Conservation (phyloP, 2,329 filamentous ascomycete species). For the Apiospora rasikravindrae region DNA sequence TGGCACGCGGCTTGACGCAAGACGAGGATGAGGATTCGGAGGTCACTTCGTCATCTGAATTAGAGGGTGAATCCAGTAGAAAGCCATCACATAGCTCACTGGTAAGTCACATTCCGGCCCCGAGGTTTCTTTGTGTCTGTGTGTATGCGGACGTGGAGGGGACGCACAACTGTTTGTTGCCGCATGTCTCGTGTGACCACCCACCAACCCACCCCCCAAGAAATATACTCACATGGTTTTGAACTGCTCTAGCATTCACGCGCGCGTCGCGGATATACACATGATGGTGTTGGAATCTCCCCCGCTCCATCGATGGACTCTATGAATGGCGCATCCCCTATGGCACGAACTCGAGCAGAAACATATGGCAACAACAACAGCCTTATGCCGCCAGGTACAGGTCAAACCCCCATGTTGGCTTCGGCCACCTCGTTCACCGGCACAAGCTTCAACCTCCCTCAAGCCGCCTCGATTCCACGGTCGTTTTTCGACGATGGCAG, state of each 20-base stretch:
- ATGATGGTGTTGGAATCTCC: conserved; percentile 69
- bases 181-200: conserved; percentile 15
- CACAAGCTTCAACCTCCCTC: conserved; percentile 60
- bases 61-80: conserved; percentile 78
- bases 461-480: conserved; percentile 69
- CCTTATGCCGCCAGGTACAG: conserved; percentile 42
- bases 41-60: conserved; percentile 80
- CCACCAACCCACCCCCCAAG: not conserved
- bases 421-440: conserved; percentile 68
- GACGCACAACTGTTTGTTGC: conserved; percentile 2
- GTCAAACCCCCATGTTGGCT: conserved; percentile 55
- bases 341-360: conserved; percentile 62
- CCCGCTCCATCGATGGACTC: conserved; percentile 93
- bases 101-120: conserved; percentile 50
- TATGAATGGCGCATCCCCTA: conserved; percentile 71
- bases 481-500: conserved; percentile 93
- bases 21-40: conserved; percentile 93
- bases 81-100: conserved; percentile 71
- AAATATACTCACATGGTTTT: not conserved
- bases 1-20: conserved; percentile 80
- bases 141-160: not conserved
- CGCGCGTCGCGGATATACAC: conserved; percentile 66
- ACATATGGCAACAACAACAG: conserved; percentile 57
- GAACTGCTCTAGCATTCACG: conserved; percentile 50
- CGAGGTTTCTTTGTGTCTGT: not conserved